Evolutionary conservation across 176 grass and related monocot genomes (phyloP).

Genomic region (Aegilops bicornis): DNA sequence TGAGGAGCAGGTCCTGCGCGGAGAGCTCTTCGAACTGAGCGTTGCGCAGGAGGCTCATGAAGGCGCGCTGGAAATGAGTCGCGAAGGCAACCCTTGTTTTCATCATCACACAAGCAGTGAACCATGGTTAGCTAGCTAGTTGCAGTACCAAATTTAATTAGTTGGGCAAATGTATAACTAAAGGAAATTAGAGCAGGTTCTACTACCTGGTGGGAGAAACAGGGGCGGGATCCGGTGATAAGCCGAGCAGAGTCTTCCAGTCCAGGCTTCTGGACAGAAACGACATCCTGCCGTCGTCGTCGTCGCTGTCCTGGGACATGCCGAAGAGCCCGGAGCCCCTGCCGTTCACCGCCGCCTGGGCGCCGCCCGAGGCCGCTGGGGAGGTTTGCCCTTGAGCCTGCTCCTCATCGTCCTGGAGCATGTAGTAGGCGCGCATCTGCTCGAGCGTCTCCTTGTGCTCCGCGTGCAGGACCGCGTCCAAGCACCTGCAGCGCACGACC

Average conservation of each 20-base stretch:
- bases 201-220: conserved; percentile 25
- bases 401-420: conserved; percentile 27
- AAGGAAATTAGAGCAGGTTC: too few species aligned
- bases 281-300: background rate
- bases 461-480: conserved; percentile 86
- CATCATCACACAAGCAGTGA: background rate
- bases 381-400: too few species aligned
- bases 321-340: conserved; percentile 20
- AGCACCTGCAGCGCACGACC: conserved; percentile 30
- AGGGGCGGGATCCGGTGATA: conserved; percentile 33
- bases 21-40: conserved; percentile 92
- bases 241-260: conserved; percentile 65
- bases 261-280: conserved; percentile 52
- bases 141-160: background rate
- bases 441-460: conserved; percentile 91
- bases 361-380: background rate
- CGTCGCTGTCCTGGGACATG: conserved; percentile 30
- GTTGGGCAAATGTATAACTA: background rate
- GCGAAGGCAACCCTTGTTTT: conserved; percentile 51
- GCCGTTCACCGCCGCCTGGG: conserved; percentile 16
- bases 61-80: conserved; percentile 78
- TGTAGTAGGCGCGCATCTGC: conserved; percentile 81
- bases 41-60: conserved; percentile 90
- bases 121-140: background rate
- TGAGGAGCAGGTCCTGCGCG: conserved; percentile 62